phyloP scores from a whole-genome alignment of 129 eudicot species.

The Pulicaria dysenterica region DNA sequence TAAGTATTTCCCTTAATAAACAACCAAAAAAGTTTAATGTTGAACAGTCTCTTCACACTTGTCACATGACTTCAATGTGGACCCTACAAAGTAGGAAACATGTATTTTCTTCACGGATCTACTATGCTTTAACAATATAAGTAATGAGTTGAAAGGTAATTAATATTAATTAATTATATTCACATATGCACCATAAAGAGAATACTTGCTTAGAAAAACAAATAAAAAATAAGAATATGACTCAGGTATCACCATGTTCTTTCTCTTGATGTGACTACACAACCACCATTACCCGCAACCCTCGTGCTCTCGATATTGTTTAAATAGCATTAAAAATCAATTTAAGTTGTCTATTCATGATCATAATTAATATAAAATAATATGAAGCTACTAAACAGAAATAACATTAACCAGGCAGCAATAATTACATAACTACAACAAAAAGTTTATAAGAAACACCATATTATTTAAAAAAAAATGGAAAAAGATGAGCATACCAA shows the following conservation, averaged over 20 bases:
- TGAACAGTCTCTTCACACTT: slow-evolving; percentile 39
- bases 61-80: slow-evolving; percentile 41
- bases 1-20: slow-evolving; percentile 7
- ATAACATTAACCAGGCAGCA: background rate
- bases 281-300: slow-evolving; percentile 50
- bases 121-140: slow-evolving; percentile 27
- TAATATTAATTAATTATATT: slow-evolving; percentile 23
- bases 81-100: slow-evolving; percentile 41
- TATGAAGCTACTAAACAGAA: slow-evolving; percentile 11
- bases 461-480: background rate
- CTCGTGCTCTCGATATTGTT: slow-evolving; percentile 40
- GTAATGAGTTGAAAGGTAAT: slow-evolving; percentile 24
- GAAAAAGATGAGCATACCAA: too few species aligned
- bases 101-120: slow-evolving; percentile 40
- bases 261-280: slow-evolving; percentile 46
- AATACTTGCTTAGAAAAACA: slow-evolving; percentile 18
- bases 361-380: slow-evolving; percentile 21
- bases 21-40: slow-evolving; percentile 24
- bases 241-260: slow-evolving; percentile 39
- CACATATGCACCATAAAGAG: slow-evolving; percentile 25
- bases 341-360: slow-evolving; percentile 35
- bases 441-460: background rate
- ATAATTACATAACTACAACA: slow-evolving; percentile 13
- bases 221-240: slow-evolving; percentile 28
- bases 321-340: slow-evolving; percentile 29